Conservation (phyloP, 306 rosid species). For the Quercus dentata region DNA sequence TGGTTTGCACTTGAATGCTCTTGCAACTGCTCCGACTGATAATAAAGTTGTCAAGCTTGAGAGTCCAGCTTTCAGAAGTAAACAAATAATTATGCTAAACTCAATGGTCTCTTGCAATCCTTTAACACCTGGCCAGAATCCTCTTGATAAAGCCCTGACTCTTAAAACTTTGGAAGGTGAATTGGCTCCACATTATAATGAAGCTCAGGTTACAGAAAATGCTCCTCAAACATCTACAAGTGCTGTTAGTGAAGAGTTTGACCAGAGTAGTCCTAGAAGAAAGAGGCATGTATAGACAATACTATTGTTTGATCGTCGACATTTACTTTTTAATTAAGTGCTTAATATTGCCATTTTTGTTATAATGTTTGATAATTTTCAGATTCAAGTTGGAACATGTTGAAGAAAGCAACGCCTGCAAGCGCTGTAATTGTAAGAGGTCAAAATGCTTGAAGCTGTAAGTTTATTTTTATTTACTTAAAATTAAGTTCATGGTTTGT, state of each 20-base stretch:
- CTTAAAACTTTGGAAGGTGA: conserved; percentile 44
- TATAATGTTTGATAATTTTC: conserved; percentile 18
- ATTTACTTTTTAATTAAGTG: neutral
- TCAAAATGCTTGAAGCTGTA: conserved; percentile 94
- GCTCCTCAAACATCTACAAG: conserved; percentile 40
- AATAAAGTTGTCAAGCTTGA: conserved; percentile 30
- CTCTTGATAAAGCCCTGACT: conserved; percentile 25
- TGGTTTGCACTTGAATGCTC: conserved; percentile 77
- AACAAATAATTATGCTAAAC: conserved; percentile 34
- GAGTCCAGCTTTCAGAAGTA: conserved; percentile 37
- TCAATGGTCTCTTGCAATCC: conserved; percentile 35
- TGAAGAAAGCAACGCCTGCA: conserved; percentile 63
- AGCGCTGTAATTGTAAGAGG: conserved; percentile 86
- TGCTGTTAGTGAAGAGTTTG: conserved; percentile 50
- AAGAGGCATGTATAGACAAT: conserved; percentile 49
- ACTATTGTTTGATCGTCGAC: neutral
- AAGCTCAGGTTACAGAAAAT: conserved; percentile 44
- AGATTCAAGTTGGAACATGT: conserved; percentile 62
- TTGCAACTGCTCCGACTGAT: conserved; percentile 47
- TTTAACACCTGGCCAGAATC: conserved; percentile 39
- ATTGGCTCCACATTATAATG: conserved; percentile 34
- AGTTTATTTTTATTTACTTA: conserved; percentile 25
- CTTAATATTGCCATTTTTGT: neutral
- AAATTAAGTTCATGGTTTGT: neutral
- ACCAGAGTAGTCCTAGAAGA: conserved; percentile 68